A percentile compares a stretch with the other conserved stretches of the same genome.
Evolutionary conservation across 352 stramenopile species (phyloP).

Genomic region (Pythium dissotocum): DNA sequence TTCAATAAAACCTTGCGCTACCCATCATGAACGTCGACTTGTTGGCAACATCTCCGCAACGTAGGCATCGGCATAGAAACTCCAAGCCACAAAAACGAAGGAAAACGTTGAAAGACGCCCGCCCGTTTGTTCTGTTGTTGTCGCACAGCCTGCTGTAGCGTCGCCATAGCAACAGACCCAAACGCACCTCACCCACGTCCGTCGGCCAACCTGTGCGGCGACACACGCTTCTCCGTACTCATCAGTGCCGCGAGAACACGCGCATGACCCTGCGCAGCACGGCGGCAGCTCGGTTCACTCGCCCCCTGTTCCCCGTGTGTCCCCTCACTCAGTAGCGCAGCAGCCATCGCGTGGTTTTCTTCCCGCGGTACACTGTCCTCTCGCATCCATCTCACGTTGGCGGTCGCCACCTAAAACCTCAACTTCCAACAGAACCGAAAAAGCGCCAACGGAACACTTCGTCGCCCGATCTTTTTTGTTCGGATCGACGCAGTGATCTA

Average conservation of each 20-base stretch:
- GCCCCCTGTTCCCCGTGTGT: neutral
- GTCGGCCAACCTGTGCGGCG: neutral
- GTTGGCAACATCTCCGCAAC: slow-evolving; percentile 7
- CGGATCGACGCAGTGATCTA: neutral
- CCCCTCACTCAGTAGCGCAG: neutral
- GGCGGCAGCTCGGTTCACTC: slow-evolving; percentile 1
- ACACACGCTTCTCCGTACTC: slow-evolving; percentile 6
- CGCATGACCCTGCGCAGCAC: slow-evolving; percentile 5
- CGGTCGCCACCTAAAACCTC: slow-evolving; percentile 11
- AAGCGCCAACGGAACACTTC: slow-evolving; percentile 9
- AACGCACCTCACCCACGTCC: slow-evolving; percentile 10
- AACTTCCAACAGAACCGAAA: slow-evolving; percentile 17
- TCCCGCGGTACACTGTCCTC: neutral
- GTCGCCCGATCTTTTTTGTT: slow-evolving; percentile 13
- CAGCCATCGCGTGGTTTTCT: neutral
- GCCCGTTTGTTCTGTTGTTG: slow-evolving; percentile 22
- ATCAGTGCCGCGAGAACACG: slow-evolving; percentile 1
- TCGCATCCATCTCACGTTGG: neutral
- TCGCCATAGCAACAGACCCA: slow-evolving; percentile 3
- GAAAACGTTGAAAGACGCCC: slow-evolving; percentile 12
- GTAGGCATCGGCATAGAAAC: slow-evolving; percentile 5
- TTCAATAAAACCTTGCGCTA: slow-evolving; percentile 23
- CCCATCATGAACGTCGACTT: neutral
- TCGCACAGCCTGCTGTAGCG: slow-evolving; percentile 15
- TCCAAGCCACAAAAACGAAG: slow-evolving; percentile 11